A percentile compares a stretch with the other conserved stretches of the same genome.
These are phyloP conservation scores for Brasenia schreberi DNA, from an alignment of 164 flowering plant genomes.

Conservation along the genomic window DNA sequence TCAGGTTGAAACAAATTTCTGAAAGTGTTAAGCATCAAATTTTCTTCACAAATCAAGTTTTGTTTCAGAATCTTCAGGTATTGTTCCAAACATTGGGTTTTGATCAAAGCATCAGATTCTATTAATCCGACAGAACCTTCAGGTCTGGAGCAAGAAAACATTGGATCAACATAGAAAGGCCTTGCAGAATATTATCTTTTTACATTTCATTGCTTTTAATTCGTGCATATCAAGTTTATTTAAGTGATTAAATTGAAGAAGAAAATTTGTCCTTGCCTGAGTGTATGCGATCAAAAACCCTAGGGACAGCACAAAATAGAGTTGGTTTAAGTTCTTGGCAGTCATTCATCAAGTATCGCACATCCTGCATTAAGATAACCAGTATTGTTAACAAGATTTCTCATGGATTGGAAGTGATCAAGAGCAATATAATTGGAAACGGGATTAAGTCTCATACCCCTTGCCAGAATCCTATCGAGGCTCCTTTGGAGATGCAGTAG, in stretches of 20 bases:
- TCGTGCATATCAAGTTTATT: no score
- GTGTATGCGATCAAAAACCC: conserved; percentile 87
- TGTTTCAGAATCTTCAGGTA: no score
- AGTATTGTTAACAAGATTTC: background rate
- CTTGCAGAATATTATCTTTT: no score
- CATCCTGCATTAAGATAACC: conserved; percentile 40
- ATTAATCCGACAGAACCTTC: background rate
- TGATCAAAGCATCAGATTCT: no score
- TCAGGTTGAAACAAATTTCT: no score
- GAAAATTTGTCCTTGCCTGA: conserved; percentile 27
- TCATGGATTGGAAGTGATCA: background rate
- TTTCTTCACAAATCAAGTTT: no score
- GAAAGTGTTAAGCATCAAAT: no score
- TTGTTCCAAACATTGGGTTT: no score
- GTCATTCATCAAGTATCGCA: conserved; percentile 68
- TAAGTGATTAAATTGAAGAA: background rate
- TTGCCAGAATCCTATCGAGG: conserved; percentile 82
- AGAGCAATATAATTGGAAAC: background rate
- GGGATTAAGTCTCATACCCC: conserved; percentile 38
- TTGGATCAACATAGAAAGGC: no score
- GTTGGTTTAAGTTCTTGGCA: conserved; percentile 73
- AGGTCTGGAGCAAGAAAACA: background rate
- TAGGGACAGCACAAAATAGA: conserved; percentile 83
- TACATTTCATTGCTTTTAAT: no score
- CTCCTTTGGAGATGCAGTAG: conserved; percentile 63